Conservation (phyloP, 2,329 filamentous ascomycete genomes). For the Pseudogymnoascus sp. region DNA sequence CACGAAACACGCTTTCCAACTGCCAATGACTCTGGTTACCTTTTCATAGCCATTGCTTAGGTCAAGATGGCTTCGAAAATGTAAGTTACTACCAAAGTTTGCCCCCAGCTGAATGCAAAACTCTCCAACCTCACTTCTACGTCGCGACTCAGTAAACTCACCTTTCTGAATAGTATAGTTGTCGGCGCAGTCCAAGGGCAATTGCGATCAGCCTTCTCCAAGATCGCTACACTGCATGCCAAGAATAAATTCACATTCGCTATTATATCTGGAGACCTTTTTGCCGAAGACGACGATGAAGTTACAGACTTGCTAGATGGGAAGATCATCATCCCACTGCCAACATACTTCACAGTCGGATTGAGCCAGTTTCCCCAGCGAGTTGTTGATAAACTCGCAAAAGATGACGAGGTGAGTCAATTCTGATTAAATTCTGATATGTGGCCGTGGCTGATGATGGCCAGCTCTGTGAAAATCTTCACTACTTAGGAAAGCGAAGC, state of each 20-base stretch:
- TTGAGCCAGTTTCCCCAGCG: slow-evolving; percentile 60
- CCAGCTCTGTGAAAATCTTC: slow-evolving; percentile 81
- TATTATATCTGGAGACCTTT: slow-evolving; percentile 78
- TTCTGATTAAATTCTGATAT: slow-evolving; percentile 3
- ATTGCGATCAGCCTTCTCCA: slow-evolving; percentile 68
- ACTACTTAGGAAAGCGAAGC: slow-evolving; percentile 80
- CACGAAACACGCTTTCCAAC: background rate
- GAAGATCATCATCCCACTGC: slow-evolving; percentile 65
- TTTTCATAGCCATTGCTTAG: background rate
- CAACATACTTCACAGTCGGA: slow-evolving; percentile 87
- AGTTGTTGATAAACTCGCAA: slow-evolving; percentile 67
- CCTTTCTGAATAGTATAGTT: slow-evolving; percentile 39
- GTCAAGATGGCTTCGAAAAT: slow-evolving; percentile 48
- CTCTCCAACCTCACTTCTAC: slow-evolving; percentile 15
- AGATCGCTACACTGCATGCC: slow-evolving; percentile 69
- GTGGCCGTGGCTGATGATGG: background rate
- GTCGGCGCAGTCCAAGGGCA: slow-evolving; percentile 77
- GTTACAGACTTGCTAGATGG: slow-evolving; percentile 63
- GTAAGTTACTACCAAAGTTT: slow-evolving; percentile 30
- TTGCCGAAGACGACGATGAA: slow-evolving; percentile 54
- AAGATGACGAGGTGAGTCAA: slow-evolving; percentile 51
- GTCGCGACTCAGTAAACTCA: slow-evolving; percentile 15
- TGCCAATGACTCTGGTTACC: background rate
- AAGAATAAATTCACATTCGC: slow-evolving; percentile 88
- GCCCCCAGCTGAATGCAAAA: background rate